Percentiles rank a stretch among this genome's conserved stretches.
phyloP scores from a whole-genome alignment of 108 stramenopile genomes.

The Discostella stelligeroides region DNA sequence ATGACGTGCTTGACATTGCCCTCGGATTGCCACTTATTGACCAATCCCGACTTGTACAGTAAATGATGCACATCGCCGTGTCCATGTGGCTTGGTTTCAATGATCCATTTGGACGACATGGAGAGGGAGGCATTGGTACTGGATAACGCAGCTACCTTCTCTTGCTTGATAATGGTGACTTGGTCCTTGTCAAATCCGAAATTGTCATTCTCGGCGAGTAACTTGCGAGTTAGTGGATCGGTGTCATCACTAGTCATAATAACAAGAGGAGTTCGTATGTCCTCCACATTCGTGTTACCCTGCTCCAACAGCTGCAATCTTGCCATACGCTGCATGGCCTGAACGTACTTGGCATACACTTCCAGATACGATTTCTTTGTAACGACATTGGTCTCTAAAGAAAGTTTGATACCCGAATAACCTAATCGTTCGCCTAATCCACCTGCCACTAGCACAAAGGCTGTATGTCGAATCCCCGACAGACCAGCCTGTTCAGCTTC shows the following conservation, averaged over 20 bases:
- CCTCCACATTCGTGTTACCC: conserved; percentile 40
- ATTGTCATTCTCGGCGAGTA: conserved; percentile 87
- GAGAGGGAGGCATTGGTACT: conserved; percentile 89
- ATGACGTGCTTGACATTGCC: conserved; percentile 86
- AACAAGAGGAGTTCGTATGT: conserved; percentile 87
- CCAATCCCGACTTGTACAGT: conserved; percentile 83
- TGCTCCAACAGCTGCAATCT: background rate
- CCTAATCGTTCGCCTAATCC: conserved; percentile 98
- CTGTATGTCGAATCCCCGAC: conserved; percentile 60
- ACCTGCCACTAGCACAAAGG: conserved; percentile 91
- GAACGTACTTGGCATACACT: conserved; percentile 88
- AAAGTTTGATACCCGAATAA: conserved; percentile 97
- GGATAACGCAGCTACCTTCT: conserved; percentile 94
- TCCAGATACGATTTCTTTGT: conserved; percentile 79
- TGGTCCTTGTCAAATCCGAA: conserved; percentile 90
- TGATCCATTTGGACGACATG: conserved; percentile 79
- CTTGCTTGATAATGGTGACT: conserved; percentile 85
- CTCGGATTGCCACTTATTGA: conserved; percentile 81
- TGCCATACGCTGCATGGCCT: conserved; percentile 91
- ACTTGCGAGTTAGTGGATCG: conserved; percentile 86
- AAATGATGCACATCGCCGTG: conserved; percentile 99
- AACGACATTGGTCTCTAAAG: conserved; percentile 80
- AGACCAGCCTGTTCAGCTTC: conserved; percentile 80
- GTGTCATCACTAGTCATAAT: conserved; percentile 99
- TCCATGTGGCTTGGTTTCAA: conserved; percentile 99